Evolutionary conservation across 2,329 filamentous ascomycete genomes (phyloP), one percentile per base, ranked within the genome.

Genomic region (Aspergillus sp.): DNA sequence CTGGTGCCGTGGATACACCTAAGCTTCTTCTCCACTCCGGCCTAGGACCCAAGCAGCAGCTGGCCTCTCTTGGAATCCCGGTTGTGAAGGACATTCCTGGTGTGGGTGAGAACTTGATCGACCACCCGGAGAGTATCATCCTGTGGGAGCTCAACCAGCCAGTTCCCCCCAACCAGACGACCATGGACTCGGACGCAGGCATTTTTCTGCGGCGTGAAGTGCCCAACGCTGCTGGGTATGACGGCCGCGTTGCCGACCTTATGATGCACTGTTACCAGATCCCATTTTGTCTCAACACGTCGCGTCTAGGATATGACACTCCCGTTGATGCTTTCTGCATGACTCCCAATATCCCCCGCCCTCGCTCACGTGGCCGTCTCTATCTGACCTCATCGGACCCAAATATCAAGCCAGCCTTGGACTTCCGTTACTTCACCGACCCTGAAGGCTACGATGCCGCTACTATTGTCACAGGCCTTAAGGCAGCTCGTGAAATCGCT

Each of bases 201-300:
- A 89, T 95, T 70, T 96, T 96, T 83, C 81, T 96, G 57, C 90
- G 91, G 61, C 89, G 91, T 59, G 87, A 96, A 75, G 72, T 81
- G 13, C 80, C 85, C 66, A 86, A 93, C 69, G 89, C 90, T 2
- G 84, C 82, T 3, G 84, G 84, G 56, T 78, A 79, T 61, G 91
- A 96, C 66, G 89, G 89, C 52, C 84, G 89, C 61, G 87, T 90
- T 55, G 89, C 89, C 62, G 92, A 96, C 70, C 79, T 96, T 69
- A 96, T 96, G 92, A 95, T 95, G 89, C 91, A 96, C 80, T 96
- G 91, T 83, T 96, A 96, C 80, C 92, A 96, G 77, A 96, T 96
- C 65, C 91, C 91, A 54, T 96, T 96, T 78, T 90, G 88, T 61
- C 85, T 92, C 66, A 96, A 96, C 82, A 96, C 91, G 1, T 79